Base-by-base conservation (phyloP, 306 rosid genomes). In the Geum urbanum region DNA sequence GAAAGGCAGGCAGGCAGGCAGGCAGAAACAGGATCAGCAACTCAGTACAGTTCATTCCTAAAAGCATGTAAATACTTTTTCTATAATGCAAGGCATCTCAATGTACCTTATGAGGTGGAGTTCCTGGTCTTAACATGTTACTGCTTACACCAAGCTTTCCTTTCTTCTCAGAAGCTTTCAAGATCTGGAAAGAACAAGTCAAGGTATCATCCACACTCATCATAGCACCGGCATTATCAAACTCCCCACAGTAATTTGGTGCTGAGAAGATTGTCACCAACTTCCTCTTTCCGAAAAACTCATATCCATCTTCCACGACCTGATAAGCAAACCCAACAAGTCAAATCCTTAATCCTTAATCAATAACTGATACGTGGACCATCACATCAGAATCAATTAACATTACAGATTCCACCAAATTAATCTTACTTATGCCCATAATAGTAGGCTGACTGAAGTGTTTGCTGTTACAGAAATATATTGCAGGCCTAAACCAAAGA, bases 161-260 rank as follows among this genome's bases (percentile, higher is more conserved):
- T 58, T 84, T 84, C 78, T 84, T 84, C 61, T 84, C 88, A 15
- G 84, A 78, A 57, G 88, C 74, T 76, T 81, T 84, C 44, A 84
- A 81, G 57, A 84, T 84, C 78, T 84, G 88, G 80, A 84, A 84
- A 27, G 88, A 84, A 57, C 88, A 84, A 4, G 88, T 84, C 84
- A 84, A 76, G 10, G 86, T 66, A 78, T 84, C 88, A 76, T 84
- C 88, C 71, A 84, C 88, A 52, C 88, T 84, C 88, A 84, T 84
- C 86, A 81, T 84, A 18, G 88, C 88, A 79, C 88, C 88, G 58
- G 86, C 88, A 71, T 84, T 84, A 76, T 82, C 86, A 3, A 82
- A 82, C 77, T 78, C 86, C 1, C 86, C 83, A 63, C 86, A 82
- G 71, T 82, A 82, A 63, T 82, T 82, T 44, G 86, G 86, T 20